Evolutionary conservation across 371 early-diverging fungal genomes (phyloP).

Genomic region (Phascolomyces articulosus): DNA sequence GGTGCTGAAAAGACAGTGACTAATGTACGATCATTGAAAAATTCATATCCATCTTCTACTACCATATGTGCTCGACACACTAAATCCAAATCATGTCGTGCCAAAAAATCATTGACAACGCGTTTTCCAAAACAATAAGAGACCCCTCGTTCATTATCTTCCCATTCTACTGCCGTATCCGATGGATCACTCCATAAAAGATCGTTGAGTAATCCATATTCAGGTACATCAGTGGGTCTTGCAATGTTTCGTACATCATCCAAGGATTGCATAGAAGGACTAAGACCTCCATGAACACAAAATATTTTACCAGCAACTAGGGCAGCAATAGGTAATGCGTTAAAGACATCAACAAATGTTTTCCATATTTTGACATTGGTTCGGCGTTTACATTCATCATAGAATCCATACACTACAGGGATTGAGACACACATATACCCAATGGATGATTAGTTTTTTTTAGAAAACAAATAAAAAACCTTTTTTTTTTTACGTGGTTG

Average conservation of each 20-base stretch:
- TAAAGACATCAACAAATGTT: constrained; percentile 98
- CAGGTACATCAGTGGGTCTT: constrained; percentile 97
- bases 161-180: constrained; percentile 85
- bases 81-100: constrained; percentile 78
- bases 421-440: no score
- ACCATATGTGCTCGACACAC: constrained; percentile 98
- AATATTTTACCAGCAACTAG: constrained; percentile 97
- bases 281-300: constrained; percentile 97
- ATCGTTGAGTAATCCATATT: constrained; percentile 85
- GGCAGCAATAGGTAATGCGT: constrained; percentile 96
- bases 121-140: constrained; percentile 93
- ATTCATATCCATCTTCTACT: constrained; percentile 99
- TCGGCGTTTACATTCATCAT: constrained; percentile 98
- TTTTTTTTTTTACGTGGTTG: no score
- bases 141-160: constrained; percentile 98
- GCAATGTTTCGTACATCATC: constrained; percentile 92
- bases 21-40: constrained; percentile 93
- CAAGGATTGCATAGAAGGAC: constrained; percentile 86
- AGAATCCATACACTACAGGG: constrained; percentile 91
- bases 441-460: no score
- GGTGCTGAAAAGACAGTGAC: constrained; percentile 99
- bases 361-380: constrained; percentile 96
- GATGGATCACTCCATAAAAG: constrained; percentile 93
- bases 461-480: no score
- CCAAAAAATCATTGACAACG: constrained; percentile 87